These are phyloP conservation scores for Aspergillus arachidicola DNA, from an alignment of 2,329 filamentous ascomycete genomes.

Conservation along the genomic window DNA sequence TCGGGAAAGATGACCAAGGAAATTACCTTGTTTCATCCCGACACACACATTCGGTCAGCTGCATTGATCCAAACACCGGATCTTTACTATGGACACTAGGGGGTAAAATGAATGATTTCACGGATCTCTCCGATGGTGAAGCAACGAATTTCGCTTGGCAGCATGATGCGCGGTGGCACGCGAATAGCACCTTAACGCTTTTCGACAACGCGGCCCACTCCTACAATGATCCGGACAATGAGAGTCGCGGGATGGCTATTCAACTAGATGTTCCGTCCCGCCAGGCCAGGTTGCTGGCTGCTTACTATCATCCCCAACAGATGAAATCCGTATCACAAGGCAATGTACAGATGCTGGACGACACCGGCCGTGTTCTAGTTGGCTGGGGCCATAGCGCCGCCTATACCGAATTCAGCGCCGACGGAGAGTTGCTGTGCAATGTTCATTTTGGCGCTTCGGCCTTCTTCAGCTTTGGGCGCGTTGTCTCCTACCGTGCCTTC, in stretches of 20 bases:
- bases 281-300: constrained; percentile 43
- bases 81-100: constrained; percentile 57
- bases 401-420: constrained; percentile 52
- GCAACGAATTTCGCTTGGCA: constrained; percentile 47
- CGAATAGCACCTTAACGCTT: constrained; percentile 33
- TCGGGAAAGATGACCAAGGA: constrained; percentile 54
- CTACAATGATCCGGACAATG: constrained; percentile 20
- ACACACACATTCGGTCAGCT: constrained; percentile 51
- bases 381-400: constrained; percentile 55
- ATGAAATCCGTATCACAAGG: constrained; percentile 46
- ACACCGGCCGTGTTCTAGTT: constrained; percentile 50
- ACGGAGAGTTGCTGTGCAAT: constrained; percentile 58
- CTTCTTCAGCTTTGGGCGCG: constrained; percentile 35
- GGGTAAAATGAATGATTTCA: constrained; percentile 52
- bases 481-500: constrained; percentile 59
- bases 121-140: constrained; percentile 44
- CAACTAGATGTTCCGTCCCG: constrained; percentile 41
- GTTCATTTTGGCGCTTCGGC: constrained; percentile 48
- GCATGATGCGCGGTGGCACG: constrained; percentile 51
- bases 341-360: constrained; percentile 43
- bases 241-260: constrained; percentile 49
- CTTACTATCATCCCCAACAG: constrained; percentile 43
- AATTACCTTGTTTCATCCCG: constrained; percentile 59
- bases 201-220: constrained; percentile 42
- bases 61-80: constrained; percentile 52